Base-by-base conservation (phyloP, 2,329 filamentous ascomycete species). In the Cytospora piceae region DNA sequence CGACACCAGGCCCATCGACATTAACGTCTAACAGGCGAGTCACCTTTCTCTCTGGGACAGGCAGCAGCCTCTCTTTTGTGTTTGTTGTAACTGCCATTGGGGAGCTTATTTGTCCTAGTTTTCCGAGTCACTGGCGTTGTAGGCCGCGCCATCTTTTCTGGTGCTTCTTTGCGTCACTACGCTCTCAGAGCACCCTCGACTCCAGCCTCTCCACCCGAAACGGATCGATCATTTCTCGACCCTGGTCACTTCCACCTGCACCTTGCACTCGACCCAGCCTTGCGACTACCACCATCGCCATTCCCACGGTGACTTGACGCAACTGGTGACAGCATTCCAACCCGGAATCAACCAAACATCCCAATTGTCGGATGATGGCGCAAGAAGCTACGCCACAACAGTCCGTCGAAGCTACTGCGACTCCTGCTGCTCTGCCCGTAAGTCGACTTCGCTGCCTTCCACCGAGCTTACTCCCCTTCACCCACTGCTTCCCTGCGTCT, bases 291-390 rank as follows among this genome's bases (percentile, higher is more conserved):
- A 54, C 34, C 57, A 37, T 39, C 58, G 54, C 63, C 24, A 39
- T 31, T 39, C n/a, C 31, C 17, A 32, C 34, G 56, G 37, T 58
- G 46, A 65, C 57, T 37, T 61, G 63, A 62, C 64, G 54, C 66
- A 60, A 51, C 58, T 63, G 58, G 62, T 58, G 58, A 65, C 61
- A 64, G 51, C 53, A 58, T 63, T 34, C 29, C 55, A 42, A 61
- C 59, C 58, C 66, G 65, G 68, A 71, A 63, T 63, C 53, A 58
- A 67, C 24, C 22, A 64, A 51, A 46, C 31, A 31, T 62, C 31
- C 34, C 67, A 59, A 66, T 64, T 67, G 69, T 68, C 84, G 84
- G 83, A 87, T 85, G 84, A 87, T 87, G 85, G 85, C 85, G 82
- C 84, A 84, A 82, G 85, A 85, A 83, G 81, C 82, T 80, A 80